Evolutionary conservation across 257 asterid species (phyloP), one percentile per base, ranked within the genome.

Genomic region (Ehretia macrophylla): DNA sequence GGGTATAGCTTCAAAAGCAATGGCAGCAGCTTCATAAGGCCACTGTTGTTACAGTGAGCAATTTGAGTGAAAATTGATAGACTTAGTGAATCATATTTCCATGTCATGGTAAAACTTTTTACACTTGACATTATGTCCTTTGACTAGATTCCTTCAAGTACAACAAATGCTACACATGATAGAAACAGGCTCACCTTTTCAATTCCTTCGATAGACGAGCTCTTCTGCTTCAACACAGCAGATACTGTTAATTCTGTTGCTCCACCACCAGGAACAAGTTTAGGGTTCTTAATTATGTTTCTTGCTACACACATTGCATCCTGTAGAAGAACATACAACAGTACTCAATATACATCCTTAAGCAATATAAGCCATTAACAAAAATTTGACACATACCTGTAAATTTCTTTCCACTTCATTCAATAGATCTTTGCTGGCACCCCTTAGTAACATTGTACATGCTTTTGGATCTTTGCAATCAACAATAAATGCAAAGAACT

Each of bases 261-360:
- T 55, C 99, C 99, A 45, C 99, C 97, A 68, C 99, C 99, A 8
- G 99, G 99, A 49, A 93, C 94, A 46, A 93, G 97, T 75, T 89
- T 93, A 0, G 99, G 97, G 68, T 87, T 81, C 75, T 93, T 89
- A 22, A 93, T 78, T 40, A 93, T 89, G 74, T 93, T 93, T 73
- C 97, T 90, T 62, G 99, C 96, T 35, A 86, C 99, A 55, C 95
- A 86, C 96, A 84, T 81, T 14, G 99, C 99, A 74, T 93, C 99
- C 99, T 93, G 78, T 58, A 66, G 46, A 64, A 48, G 21, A 11
- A 72, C 46, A 56, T 20, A 54, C 9, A 38, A 32, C 17, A 21
- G 35, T 55, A 39, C 39, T 78, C 61, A 72, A 54, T 45, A 62
- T 16, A 53, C n/a, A 14, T 42, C 17, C 1, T 1, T 6, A 55